phyloP scores from a whole-genome alignment of 768 basidiomycete genomes.

The Rhizopogon vinicolor region DNA sequence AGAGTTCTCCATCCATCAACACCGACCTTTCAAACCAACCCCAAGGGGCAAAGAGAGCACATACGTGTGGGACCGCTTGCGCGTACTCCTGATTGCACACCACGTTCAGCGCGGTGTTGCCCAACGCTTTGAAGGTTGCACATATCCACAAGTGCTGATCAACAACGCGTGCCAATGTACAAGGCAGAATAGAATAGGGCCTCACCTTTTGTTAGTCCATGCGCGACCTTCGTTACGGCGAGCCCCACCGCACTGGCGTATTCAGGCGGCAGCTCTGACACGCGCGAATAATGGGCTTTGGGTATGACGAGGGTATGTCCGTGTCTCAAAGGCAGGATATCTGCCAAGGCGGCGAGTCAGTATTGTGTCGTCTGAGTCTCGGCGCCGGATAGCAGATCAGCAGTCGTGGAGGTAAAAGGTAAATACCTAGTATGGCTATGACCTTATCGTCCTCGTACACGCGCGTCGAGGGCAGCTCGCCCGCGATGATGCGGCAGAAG shows the following conservation, averaged over 20 bases:
- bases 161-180: background rate
- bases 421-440: constrained; percentile 57
- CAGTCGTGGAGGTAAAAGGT: constrained; percentile 36
- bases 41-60: constrained; percentile 12
- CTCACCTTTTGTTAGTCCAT: constrained; percentile 59
- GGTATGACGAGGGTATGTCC: constrained; percentile 73
- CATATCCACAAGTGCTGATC: background rate
- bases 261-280: constrained; percentile 63
- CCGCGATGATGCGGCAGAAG: constrained; percentile 62
- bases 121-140: constrained; percentile 27
- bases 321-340: constrained; percentile 61
- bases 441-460: constrained; percentile 62
- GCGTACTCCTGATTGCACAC: constrained; percentile 83
- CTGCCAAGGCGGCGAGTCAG: constrained; percentile 25
- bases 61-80: constrained; percentile 73
- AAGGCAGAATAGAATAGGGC: background rate
- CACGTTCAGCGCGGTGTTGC: constrained; percentile 67
- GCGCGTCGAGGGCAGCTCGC: constrained; percentile 41
- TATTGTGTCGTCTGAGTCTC: background rate
- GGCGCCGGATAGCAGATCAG: no score
- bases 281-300: constrained; percentile 53
- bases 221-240: constrained; percentile 56
- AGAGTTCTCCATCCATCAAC: background rate
- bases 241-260: constrained; percentile 54
- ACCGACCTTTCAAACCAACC: no score